phyloP scores from a whole-genome alignment of 2,329 filamentous ascomycete species.

The Talaromyces amestolkiae region DNA sequence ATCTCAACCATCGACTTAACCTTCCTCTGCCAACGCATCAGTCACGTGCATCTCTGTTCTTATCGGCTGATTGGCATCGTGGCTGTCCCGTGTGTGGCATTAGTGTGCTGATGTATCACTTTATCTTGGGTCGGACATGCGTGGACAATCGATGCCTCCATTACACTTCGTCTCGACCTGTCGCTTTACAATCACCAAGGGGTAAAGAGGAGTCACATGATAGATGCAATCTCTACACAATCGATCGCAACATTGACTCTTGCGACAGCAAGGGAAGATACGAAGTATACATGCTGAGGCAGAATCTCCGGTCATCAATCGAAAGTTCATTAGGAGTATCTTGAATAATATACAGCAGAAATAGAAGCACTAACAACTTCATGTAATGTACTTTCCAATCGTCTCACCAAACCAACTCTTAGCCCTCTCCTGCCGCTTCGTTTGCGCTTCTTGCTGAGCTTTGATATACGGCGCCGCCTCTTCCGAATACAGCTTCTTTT shows the following conservation, averaged over 20 bases:
- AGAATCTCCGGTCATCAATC: neutral
- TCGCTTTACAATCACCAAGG: neutral
- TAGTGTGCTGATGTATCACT: slow-evolving; percentile 7
- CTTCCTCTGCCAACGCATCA: slow-evolving; percentile 8
- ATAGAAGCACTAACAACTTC: neutral
- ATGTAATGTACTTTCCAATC: slow-evolving; percentile 42
- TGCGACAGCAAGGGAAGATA: neutral
- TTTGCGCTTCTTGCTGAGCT: slow-evolving; percentile 36
- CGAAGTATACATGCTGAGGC: neutral
- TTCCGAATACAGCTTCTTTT: slow-evolving; percentile 37
- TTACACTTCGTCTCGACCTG: neutral
- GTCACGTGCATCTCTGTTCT: slow-evolving; percentile 6
- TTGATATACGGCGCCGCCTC: slow-evolving; percentile 39
- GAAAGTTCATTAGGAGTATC: neutral
- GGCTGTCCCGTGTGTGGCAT: neutral
- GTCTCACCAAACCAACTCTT: slow-evolving; percentile 46
- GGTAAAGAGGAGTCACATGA: neutral
- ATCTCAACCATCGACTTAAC: neutral
- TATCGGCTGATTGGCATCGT: slow-evolving; percentile 6
- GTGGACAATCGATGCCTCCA: neutral
- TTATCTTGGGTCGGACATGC: neutral
- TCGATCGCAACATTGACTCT: neutral
- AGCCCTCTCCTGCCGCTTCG: slow-evolving; percentile 40
- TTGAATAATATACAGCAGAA: neutral
- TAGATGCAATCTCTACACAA: neutral